Base-by-base conservation (phyloP, 176 grass and related monocot genomes). In the Oryza officinalis region DNA sequence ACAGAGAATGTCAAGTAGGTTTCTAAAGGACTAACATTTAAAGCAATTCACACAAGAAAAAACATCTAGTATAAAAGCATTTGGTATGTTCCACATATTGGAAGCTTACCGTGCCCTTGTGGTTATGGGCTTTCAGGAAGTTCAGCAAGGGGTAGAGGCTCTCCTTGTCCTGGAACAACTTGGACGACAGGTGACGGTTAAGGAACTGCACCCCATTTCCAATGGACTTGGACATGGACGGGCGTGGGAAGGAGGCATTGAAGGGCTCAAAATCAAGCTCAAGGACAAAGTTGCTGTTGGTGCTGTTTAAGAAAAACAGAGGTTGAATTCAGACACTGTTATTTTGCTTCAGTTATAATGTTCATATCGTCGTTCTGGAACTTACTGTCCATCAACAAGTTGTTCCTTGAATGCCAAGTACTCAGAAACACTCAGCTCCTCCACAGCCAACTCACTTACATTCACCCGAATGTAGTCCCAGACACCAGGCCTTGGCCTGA, bases 161-260 rank as follows among this genome's bases (percentile, higher is more conserved):
- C 76, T 99, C 96, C 89, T 99, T 99, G 83, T 99, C 96, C 88
- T 96, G 93, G 84, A 99, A 99, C 89, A 99, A 81, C 90, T 99
- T 99, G 65, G 96, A 99, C 63, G 96, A 99, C 52, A 99, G 85
- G 83, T 99, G 96, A 18, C 96, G 91, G 14, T 99, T 99, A 72
- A 99, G 91, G 68, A 99, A 99, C 71, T 99, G 91, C 70, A 99
- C 96, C 69, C 96, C 96, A 23, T 99, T 99, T 69, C 96, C 96
- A 4, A 99, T 99, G 76, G 93, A 99, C 87, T 99, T 99, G 43
- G 93, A 96, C 69, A 96, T 90, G 64, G 96, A 96, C 28, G 96
- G 96, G 41, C 92, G 93, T 15, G 96, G 96, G 60, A 99, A 99
- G 28, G 96, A 94, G 52, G 96, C 96, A 72, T 96, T 99, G 83